Base-by-base conservation (phyloP, 805 yeast genomes). In the Wickerhamiella kurtzmanii region DNA sequence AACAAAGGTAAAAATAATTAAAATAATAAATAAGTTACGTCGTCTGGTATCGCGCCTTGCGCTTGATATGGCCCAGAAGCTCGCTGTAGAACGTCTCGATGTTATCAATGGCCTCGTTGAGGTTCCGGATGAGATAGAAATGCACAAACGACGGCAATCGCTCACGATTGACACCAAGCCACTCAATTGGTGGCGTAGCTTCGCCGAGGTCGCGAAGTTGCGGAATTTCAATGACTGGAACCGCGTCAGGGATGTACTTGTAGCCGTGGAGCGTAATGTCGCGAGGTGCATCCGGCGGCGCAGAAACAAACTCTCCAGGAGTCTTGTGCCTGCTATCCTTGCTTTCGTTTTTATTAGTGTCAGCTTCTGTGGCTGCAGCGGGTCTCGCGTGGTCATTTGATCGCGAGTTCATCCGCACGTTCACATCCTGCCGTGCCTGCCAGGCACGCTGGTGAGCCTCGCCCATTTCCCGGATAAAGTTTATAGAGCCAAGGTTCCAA, bases 111-210 rank as follows among this genome's bases (percentile, higher is more conserved):
- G 86, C 55, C 49, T 77, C 74, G 56, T 86, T 95, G 44, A 92
- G 66, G 1, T 80, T 75, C 13, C 82, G 74, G 44, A 88, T 82
- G 0, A 79, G 77, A 50, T 76, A 68, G 61, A 86, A 89, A 60
- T 92, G 96, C 0, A 95, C 81, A 49, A 83, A 72, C 37, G 82
- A 79, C 0, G 98, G 98, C 54, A 92, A 78, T 53, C 79, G 76
- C 56, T 81, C 75, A 53, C 97, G 72, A 61, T 92, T 92, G 25
- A 92, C 70, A 2, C 98, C 98, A 67, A 92, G 83, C 98, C 98
- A 92, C 61, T 92, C 98, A 48, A 92, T 66, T 2, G 98, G 98
- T 1, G 98, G 98, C 0, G 98, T 92, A 1, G 96, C 97, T 64
- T 82, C 88, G 21, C 98, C 97, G 56, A 92, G 70, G 58, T 92